Base-by-base conservation (phyloP, 352 stramenopile species). In the Phytophthora cajani region DNA sequence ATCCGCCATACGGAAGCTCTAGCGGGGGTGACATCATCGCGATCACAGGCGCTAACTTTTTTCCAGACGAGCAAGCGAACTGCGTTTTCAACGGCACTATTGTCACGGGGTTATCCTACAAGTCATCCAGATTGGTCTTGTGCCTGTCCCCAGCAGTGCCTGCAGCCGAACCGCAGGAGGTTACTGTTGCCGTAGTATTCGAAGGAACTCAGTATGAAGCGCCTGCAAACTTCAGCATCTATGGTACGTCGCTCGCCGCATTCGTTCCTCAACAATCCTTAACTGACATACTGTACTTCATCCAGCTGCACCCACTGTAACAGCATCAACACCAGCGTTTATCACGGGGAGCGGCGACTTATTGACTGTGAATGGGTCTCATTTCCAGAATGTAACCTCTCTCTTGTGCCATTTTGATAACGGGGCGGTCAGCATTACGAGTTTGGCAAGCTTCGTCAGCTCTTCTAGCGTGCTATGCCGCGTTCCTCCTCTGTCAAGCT, bases 1-100 rank as follows among this genome's bases (percentile, higher is more conserved):
- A 38, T 8, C 79, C 79, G 17, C 54, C n/a, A 27, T 79, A 74
- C 19, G 74, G 64, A 59, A 66, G 63, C 16, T 70, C 62, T 0
- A 69, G 12, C 50, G 71, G 74, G 23, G 66, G 58, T 9, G 71
- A 73, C 40, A 38, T 21, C 19, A 74, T 88, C 58, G 40, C 51
- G n/a, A 47, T 88, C 14, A 55, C 30, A 14, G 80, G 80, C 2
- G 44, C 67, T 11, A 64, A 86, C 21, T 86, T 88, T 58, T 79
- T 77, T 54, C 4, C 52, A 23, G 65, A 75, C 19, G 32, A 49
- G 7, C 47, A 68, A 54, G 53, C 52, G n/a, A 74, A 62, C 32
- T 88, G 80, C 54, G 40, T 88, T 17, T 88, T 88, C 44, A 82
- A 86, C 27, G 72, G 51, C 1, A 82, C 33, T 16, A 68, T 77